Percentiles rank a stretch among this genome's conserved stretches.
phyloP scores from a whole-genome alignment of 2,329 filamentous ascomycete genomes.

The Corinectria fuckeliana region DNA sequence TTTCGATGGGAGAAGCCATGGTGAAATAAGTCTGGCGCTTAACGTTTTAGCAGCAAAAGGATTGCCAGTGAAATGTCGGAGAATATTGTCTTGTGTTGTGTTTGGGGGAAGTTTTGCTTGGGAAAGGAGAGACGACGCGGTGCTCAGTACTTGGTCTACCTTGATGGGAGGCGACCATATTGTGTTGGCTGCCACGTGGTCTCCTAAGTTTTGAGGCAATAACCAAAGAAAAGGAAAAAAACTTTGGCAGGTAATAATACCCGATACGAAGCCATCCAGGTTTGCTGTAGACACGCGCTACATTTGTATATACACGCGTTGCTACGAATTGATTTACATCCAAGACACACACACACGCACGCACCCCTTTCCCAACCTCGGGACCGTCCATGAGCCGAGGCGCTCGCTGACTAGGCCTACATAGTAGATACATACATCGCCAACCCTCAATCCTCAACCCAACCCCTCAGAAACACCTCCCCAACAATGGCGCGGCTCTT shows the following conservation, averaged over 20 bases:
- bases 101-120: too few relatives aligned
- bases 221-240: too few relatives aligned
- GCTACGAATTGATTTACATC: not conserved
- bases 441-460: not conserved
- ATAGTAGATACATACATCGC: too few relatives aligned
- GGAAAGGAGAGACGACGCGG: too few relatives aligned
- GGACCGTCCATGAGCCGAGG: constrained; percentile 27
- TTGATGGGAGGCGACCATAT: too few relatives aligned
- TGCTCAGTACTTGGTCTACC: too few relatives aligned
- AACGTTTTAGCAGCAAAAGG: too few relatives aligned
- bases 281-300: not conserved
- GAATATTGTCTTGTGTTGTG: too few relatives aligned
- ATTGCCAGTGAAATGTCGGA: too few relatives aligned
- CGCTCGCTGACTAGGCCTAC: constrained; percentile 7
- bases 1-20: not conserved
- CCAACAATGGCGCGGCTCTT: constrained; percentile 42
- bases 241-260: too few relatives aligned
- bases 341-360: not conserved
- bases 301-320: not conserved
- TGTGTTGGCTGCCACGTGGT: too few relatives aligned
- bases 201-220: too few relatives aligned
- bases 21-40: not conserved
- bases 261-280: not conserved
- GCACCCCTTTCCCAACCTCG: not conserved
- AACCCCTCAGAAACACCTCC: not conserved